Conservation (phyloP, 169 alveolate genomes). For the Blepharisma undulans region DNA sequence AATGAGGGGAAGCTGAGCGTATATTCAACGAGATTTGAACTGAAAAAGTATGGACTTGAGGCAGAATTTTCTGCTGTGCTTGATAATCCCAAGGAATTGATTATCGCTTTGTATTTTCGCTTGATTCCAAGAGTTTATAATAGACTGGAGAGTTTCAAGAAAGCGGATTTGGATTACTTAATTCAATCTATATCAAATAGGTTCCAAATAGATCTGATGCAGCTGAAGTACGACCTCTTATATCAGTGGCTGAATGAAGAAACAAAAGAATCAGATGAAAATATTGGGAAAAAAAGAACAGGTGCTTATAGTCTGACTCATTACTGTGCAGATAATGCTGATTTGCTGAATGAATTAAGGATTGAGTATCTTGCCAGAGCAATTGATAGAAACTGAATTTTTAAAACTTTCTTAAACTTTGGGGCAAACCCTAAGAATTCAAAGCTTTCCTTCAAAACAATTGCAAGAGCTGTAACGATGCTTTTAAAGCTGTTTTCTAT, state of each 20-base stretch:
- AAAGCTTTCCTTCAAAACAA: background rate
- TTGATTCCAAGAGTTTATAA: background rate
- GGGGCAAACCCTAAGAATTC: background rate
- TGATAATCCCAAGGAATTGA: background rate
- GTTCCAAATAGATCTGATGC: background rate
- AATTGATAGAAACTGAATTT: background rate
- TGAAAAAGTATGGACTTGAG: background rate
- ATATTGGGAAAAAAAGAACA: background rate
- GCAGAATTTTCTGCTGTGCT: background rate
- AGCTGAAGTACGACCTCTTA: background rate
- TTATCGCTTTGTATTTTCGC: background rate
- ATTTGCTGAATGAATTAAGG: background rate
- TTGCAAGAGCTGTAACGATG: background rate
- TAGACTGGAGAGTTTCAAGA: background rate
- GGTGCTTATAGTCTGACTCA: background rate
- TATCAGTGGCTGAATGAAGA: background rate
- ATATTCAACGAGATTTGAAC: background rate
- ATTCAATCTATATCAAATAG: background rate
- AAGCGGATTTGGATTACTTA: background rate
- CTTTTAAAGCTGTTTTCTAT: background rate
- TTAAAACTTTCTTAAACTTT: background rate
- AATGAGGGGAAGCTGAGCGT: background rate
- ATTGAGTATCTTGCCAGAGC: background rate
- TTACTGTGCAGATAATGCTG: background rate
- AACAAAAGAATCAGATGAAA: background rate